These are phyloP conservation scores for Bipolaris victoriae DNA, from an alignment of 2,329 filamentous ascomycete genomes.

Conservation along the genomic window DNA sequence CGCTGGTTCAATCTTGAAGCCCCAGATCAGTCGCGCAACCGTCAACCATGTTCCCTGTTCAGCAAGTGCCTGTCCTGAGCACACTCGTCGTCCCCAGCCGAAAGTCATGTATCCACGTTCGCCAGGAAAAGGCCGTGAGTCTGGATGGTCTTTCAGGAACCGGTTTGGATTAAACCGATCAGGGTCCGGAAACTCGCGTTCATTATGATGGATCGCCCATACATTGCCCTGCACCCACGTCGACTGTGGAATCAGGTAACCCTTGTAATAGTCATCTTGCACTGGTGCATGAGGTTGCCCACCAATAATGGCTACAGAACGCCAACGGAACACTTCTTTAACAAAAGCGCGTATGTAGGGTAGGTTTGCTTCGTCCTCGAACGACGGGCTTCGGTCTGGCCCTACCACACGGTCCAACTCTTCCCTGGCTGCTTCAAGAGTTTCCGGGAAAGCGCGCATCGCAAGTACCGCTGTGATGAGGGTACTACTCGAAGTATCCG, in stretches of 20 bases:
- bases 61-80: conserved; percentile 64
- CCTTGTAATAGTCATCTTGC: conserved; percentile 47
- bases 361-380: conserved; percentile 40
- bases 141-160: conserved; percentile 38
- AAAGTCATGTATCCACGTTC: conserved; percentile 62
- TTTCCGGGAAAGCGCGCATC: conserved; percentile 44
- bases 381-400: conserved; percentile 39
- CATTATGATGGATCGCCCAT: conserved; percentile 52
- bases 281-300: conserved; percentile 46
- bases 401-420: conserved; percentile 45
- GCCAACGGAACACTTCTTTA: conserved; percentile 47
- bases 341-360: conserved; percentile 50
- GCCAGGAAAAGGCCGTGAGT: conserved; percentile 40
- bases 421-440: conserved; percentile 39
- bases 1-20: conserved; percentile 58
- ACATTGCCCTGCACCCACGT: conserved; percentile 51
- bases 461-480: conserved; percentile 44
- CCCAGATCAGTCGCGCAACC: conserved; percentile 64
- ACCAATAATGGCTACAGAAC: conserved; percentile 44
- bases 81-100: conserved; percentile 63
- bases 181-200: conserved; percentile 46
- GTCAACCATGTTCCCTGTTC: conserved; percentile 67
- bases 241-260: conserved; percentile 48
- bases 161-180: conserved; percentile 46
- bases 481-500: conserved; percentile 44